phyloP scores from a whole-genome alignment of 2,329 filamentous ascomycete species.

The Aciculosporium take region DNA sequence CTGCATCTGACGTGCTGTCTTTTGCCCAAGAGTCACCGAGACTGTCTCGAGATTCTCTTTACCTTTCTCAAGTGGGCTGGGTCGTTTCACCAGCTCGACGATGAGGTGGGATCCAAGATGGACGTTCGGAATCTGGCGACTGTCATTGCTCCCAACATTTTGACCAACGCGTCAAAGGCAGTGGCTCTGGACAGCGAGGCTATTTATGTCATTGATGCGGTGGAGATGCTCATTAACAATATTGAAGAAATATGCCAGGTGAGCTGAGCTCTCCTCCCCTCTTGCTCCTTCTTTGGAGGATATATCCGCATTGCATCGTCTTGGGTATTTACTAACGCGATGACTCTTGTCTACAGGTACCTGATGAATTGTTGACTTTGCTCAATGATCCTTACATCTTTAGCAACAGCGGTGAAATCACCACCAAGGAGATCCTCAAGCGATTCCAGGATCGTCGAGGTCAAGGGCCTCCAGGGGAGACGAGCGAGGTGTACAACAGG shows the following conservation, averaged over 20 bases:
- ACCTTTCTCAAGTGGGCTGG: slow-evolving; percentile 95
- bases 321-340: background rate
- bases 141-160: slow-evolving; percentile 90
- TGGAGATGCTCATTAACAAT: slow-evolving; percentile 78
- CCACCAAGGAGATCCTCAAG: slow-evolving; percentile 93
- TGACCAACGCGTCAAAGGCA: slow-evolving; percentile 56
- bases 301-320: no score
- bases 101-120: slow-evolving; percentile 97
- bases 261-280: no score
- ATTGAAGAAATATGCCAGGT: slow-evolving; percentile 98
- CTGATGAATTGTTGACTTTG: slow-evolving; percentile 77
- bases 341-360: slow-evolving; percentile 46
- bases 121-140: slow-evolving; percentile 95
- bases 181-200: slow-evolving; percentile 68
- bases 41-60: slow-evolving; percentile 90
- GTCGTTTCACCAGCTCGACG: slow-evolving; percentile 92
- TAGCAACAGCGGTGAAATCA: slow-evolving; percentile 71
- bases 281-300: background rate
- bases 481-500: slow-evolving; percentile 41
- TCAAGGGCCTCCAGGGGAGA: slow-evolving; percentile 44
- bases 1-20: slow-evolving; percentile 86
- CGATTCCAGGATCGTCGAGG: slow-evolving; percentile 68
- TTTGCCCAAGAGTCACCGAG: slow-evolving; percentile 79
- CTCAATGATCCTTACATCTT: slow-evolving; percentile 73
- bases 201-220: slow-evolving; percentile 84